Evolutionary conservation across 2,329 filamentous ascomycete genomes (phyloP), one percentile per base, ranked within the genome.

Genomic region (Pseudogymnoascus sp.): DNA sequence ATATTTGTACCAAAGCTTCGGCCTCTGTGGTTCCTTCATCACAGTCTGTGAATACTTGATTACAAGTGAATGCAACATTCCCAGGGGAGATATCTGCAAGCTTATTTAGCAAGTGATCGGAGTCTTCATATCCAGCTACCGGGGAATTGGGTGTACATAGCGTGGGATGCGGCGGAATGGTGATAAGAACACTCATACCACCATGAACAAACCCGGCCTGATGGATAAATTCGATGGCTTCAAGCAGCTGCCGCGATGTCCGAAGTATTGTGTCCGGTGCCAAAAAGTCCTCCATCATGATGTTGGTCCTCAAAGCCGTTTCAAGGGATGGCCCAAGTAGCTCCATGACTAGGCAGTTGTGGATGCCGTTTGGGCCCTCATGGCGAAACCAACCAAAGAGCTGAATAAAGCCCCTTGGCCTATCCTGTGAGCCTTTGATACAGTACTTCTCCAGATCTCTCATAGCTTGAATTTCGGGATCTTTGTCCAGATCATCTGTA

Each of bases 321-420:
- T 18, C 18, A 18, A 18, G 18, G 18, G 18, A 52, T n/a, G 43
- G 43, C 2, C 43, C 23, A 4, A 52, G 43, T 2, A 52, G 67
- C 45, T 78, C 74, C 52, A 75, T 72, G 5, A 81, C 74, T 0
- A 80, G 67, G 66, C 78, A 81, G 16, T 72, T 66, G 65, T 81
- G 78, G 3, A 38, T 70, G 7, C 79, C 77, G 67, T 81, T 81
- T 9, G 77, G 77, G 8, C 79, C 77, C 1, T 66, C 45, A 43
- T 76, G 59, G 4, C 74, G 43, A 38, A 80, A 80, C 31, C 69
- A 28, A 65, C 77, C 73, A 28, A 75, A 62, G 16, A 78, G 55
- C 16, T 65, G 69, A 40, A 77, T 71, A 8, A 78, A 38, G 69
- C 78, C 66, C 35, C 64, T 64, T 52, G 43, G 23, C 21, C 65